phyloP scores from a whole-genome alignment of 805 yeast genomes.

The Candida silvatica region DNA sequence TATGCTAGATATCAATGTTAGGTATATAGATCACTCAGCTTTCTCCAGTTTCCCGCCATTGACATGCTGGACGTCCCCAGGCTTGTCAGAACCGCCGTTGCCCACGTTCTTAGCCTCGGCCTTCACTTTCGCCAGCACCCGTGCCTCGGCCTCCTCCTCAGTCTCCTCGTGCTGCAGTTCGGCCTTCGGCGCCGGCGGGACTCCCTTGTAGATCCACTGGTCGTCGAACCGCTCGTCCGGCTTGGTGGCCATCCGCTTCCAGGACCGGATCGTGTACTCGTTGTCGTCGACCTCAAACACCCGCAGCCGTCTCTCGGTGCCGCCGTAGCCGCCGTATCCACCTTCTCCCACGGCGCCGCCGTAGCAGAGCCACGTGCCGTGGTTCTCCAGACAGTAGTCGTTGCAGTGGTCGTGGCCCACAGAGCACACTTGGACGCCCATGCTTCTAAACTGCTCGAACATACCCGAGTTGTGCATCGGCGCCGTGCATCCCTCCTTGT shows the following conservation, averaged over 20 bases:
- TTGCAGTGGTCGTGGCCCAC: constrained; percentile 97
- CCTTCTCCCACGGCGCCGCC: constrained; percentile 96
- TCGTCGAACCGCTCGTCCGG: constrained; percentile 25
- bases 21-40: too few relatives aligned
- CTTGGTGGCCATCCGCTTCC: constrained; percentile 64
- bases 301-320: constrained; percentile 73
- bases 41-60: too few relatives aligned
- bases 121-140: too few relatives aligned
- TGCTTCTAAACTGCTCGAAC: constrained; percentile 42
- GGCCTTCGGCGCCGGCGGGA: too few relatives aligned
- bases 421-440: constrained; percentile 66
- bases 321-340: constrained; percentile 92
- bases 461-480: constrained; percentile 67
- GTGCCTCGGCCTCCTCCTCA: too few relatives aligned
- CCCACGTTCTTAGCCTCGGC: too few relatives aligned
- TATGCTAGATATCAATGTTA: too few relatives aligned
- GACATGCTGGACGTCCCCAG: too few relatives aligned
- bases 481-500: constrained; percentile 71
- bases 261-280: constrained; percentile 41
- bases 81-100: too few relatives aligned
- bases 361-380: constrained; percentile 71
- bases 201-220: background rate
- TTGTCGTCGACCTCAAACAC: constrained; percentile 52
- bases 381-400: constrained; percentile 73
- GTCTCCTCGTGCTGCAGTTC: too few relatives aligned